Percentiles rank a stretch among this genome's conserved stretches.
Evolutionary conservation across 176 grass and related monocot species (phyloP).

Genomic region (Typha latifolia): DNA sequence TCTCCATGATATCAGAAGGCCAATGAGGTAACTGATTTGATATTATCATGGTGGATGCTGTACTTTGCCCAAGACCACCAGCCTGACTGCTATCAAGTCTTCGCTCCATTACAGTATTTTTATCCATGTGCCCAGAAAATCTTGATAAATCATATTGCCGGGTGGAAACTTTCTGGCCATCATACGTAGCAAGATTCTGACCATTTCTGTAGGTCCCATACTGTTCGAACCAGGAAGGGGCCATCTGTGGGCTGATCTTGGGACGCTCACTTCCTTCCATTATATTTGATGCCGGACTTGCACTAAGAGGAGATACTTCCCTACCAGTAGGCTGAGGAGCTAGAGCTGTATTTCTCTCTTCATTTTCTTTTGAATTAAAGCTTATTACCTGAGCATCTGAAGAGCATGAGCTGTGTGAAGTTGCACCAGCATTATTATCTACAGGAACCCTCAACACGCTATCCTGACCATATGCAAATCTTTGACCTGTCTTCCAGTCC

Average conservation of each 20-base stretch:
- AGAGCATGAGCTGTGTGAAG: constrained; percentile 33
- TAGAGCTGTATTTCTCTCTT: constrained; percentile 34
- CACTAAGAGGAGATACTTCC: constrained; percentile 26
- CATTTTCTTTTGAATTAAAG: constrained; percentile 58
- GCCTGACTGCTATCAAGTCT: constrained; percentile 46
- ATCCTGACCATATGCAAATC: constrained; percentile 50
- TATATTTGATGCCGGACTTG: constrained; percentile 33
- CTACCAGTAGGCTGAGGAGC: constrained; percentile 37
- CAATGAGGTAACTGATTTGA: constrained; percentile 17
- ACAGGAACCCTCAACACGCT: constrained; percentile 25
- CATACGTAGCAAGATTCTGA: constrained; percentile 39
- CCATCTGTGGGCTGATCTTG: constrained; percentile 82
- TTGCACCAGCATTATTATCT: constrained; percentile 37
- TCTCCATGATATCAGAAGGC: constrained; percentile 23
- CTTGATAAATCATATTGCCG: constrained; percentile 55
- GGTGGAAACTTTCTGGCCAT: constrained; percentile 29
- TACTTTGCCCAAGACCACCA: constrained; percentile 29
- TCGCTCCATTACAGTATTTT: constrained; percentile 30
- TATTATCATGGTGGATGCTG: constrained; percentile 10
- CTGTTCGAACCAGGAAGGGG: constrained; percentile 78
- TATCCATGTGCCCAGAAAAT: constrained; percentile 51
- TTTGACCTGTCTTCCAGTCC: constrained; percentile 54
- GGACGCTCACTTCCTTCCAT: constrained; percentile 42
- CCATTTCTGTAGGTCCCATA: constrained; percentile 60
- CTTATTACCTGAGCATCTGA: constrained; percentile 69